Conservation (phyloP, 768 basidiomycete genomes). For the Candolleomyces aberdarensis region DNA sequence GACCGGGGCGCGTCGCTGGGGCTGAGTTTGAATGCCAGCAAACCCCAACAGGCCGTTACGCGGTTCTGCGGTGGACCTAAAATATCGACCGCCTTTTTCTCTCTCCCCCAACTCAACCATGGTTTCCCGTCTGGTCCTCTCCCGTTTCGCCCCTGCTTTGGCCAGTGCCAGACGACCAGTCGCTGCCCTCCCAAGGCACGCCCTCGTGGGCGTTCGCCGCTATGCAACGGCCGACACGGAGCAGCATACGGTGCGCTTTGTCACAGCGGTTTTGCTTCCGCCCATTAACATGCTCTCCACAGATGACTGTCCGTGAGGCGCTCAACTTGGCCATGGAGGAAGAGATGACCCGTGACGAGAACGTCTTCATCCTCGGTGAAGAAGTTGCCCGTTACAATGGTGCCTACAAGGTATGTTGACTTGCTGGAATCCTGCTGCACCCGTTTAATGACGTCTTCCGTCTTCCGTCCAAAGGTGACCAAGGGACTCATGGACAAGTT, state of each 20-base stretch:
- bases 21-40: slow-evolving; percentile 15
- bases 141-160: slow-evolving; percentile 60
- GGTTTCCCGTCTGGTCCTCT: slow-evolving; percentile 61
- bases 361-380: slow-evolving; percentile 93
- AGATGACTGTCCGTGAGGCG: slow-evolving; percentile 99
- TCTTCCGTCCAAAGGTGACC: slow-evolving; percentile 63
- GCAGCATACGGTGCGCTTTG: slow-evolving; percentile 33
- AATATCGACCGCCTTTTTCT: slow-evolving; percentile 9
- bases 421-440: background rate
- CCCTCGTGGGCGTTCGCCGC: slow-evolving; percentile 43
- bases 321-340: slow-evolving; percentile 99
- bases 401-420: slow-evolving; percentile 76
- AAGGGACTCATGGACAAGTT: slow-evolving; percentile 99
- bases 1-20: slow-evolving; percentile 5
- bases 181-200: slow-evolving; percentile 39
- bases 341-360: slow-evolving; percentile 96
- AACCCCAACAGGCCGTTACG: slow-evolving; percentile 12
- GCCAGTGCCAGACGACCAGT: slow-evolving; percentile 45
- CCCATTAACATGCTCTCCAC: background rate
- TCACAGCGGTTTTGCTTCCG: slow-evolving; percentile 13
- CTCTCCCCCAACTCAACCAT: slow-evolving; percentile 35
- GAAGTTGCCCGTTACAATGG: slow-evolving; percentile 99
- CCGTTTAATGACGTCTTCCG: slow-evolving; percentile 11
- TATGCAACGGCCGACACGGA: slow-evolving; percentile 61
- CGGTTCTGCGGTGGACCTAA: slow-evolving; percentile 7